phyloP scores from a whole-genome alignment of 495 filamentous ascomycete genomes.

The Talaromyces nanjingensis region DNA sequence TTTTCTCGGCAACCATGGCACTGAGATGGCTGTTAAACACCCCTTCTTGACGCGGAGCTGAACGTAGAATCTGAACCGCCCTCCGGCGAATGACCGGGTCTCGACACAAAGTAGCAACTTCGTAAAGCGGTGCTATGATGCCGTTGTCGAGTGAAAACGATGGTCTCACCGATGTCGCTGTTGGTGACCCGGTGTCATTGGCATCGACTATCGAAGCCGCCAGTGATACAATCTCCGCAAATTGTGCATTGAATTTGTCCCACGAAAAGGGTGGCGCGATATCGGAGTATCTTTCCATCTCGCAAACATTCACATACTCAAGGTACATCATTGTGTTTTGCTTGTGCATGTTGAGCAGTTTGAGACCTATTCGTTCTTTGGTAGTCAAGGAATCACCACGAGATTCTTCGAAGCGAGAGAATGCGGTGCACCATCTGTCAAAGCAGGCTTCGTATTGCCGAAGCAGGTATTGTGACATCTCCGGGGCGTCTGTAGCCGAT shows the following conservation, averaged over 20 bases:
- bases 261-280: constrained; percentile 2
- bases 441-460: constrained; percentile 9
- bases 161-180: constrained; percentile 6
- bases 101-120: constrained; percentile 53
- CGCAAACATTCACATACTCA: constrained; percentile 2
- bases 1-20: constrained; percentile 45
- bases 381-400: constrained; percentile 11
- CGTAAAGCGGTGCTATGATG: constrained; percentile 48
- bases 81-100: constrained; percentile 45
- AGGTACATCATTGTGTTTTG: constrained; percentile 9
- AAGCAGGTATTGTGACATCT: background rate
- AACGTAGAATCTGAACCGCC: constrained; percentile 48
- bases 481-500: background rate
- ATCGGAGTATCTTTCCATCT: background rate
- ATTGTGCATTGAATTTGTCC: constrained; percentile 16
- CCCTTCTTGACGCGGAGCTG: constrained; percentile 50
- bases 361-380: constrained; percentile 14
- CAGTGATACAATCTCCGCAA: constrained; percentile 20
- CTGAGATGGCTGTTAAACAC: constrained; percentile 56
- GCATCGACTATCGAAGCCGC: constrained; percentile 14
- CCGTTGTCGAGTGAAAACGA: constrained; percentile 29
- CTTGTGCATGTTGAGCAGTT: constrained; percentile 14
- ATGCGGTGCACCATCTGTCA: constrained; percentile 12
- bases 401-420: constrained; percentile 12
- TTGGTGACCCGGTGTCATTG: background rate